Evolutionary conservation across 2,329 filamentous ascomycete genomes (phyloP), one percentile per base, ranked within the genome.

Genomic region (Aspergillus texensis): DNA sequence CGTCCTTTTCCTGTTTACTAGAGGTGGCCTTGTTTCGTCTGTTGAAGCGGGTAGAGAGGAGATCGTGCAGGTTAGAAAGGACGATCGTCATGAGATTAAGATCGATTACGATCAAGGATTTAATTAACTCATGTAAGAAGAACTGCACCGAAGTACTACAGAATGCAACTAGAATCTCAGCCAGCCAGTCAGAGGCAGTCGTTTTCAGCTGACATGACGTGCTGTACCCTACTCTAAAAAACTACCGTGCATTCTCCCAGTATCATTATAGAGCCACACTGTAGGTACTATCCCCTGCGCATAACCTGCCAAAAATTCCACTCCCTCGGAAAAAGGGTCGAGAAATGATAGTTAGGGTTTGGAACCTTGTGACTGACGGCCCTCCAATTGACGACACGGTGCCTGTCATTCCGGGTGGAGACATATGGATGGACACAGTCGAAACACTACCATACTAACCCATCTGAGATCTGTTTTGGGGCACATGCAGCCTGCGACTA

Each of bases 161-260:
- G 52, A 55, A 55, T 55, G 30, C n/a, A 55, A 55, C 52, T 55
- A 55, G 52, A 55, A 55, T 21, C 52, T 19, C 8, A 24, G n/a
- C 21, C 52, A 41, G 21, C 52, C 52, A 55, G 52, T 55, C 32
- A 55, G 36, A 55, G 5, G 30, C 52, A 14, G n/a, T 55, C 19
- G 6, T 16, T 26, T 55, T 19, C 32, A 32, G 19, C 52, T 39
- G 32, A 55, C 32, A 55, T 55, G 52, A 55, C 34, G 21, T 48
- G 21, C 21, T 19, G 21, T 55, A 55, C 52, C 34, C 52, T 55
- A 55, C 32, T 39, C 21, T 36, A 54, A 54, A 34, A 34, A 36
- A 30, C 21, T 50, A 30, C 6, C n/a, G 14, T 55, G 52, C 34
- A 39, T 26, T 12, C 12, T 54, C 24, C 5, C 21, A 11, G 16